phyloP scores from a whole-genome alignment of 371 early-diverging fungal species.

The Smittium mucronatum region DNA sequence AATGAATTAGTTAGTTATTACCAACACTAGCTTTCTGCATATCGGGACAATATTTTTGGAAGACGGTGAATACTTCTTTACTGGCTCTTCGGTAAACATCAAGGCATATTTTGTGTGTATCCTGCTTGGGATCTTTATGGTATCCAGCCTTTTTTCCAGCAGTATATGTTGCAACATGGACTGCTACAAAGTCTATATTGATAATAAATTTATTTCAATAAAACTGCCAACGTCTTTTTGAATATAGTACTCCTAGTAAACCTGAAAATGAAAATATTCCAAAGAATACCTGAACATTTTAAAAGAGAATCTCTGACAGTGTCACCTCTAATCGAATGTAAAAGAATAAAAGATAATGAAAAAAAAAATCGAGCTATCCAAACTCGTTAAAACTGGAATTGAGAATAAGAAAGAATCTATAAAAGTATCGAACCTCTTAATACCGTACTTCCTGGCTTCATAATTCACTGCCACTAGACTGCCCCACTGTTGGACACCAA shows the following conservation, averaged over 20 bases:
- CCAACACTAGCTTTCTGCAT: slow-evolving; percentile 50
- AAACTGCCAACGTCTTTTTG: no score
- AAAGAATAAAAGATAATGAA: neutral
- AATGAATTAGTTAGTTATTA: no score
- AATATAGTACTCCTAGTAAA: no score
- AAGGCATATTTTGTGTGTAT: slow-evolving; percentile 80
- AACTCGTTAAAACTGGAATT: neutral
- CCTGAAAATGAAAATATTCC: neutral
- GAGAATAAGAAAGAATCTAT: no score
- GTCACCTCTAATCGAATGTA: slow-evolving; percentile 18
- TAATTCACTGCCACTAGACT: slow-evolving; percentile 71
- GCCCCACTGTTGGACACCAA: slow-evolving; percentile 87
- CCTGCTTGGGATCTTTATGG: slow-evolving; percentile 46
- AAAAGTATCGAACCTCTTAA: slow-evolving; percentile 29
- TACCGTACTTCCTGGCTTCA: slow-evolving; percentile 41
- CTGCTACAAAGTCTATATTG: slow-evolving; percentile 41
- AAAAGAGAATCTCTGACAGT: slow-evolving; percentile 43
- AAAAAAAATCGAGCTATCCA: neutral
- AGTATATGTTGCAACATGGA: slow-evolving; percentile 78
- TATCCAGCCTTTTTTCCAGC: slow-evolving; percentile 51
- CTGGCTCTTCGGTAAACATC: slow-evolving; percentile 67
- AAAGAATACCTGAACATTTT: slow-evolving; percentile 46
- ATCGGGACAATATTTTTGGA: slow-evolving; percentile 37
- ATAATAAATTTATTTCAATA: no score
- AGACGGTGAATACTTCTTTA: slow-evolving; percentile 52